phyloP scores from a whole-genome alignment of 192 early-diverging fungal genomes.

The Backusella liffmaniae region DNA sequence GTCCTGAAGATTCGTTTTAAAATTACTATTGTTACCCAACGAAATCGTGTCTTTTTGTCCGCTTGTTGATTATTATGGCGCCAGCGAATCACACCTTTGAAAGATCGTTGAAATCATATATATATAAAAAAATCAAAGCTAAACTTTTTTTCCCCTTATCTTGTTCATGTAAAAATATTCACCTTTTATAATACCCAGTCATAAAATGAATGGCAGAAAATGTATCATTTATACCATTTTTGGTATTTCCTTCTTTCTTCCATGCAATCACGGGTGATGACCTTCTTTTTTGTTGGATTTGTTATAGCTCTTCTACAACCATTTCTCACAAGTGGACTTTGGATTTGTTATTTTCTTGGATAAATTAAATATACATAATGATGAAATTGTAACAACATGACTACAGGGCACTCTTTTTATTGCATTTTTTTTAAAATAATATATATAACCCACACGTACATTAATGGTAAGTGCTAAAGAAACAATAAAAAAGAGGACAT shows the following conservation, averaged over 20 bases:
- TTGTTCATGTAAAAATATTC: background rate
- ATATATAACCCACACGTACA: background rate
- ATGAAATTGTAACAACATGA: slow-evolving; percentile 8
- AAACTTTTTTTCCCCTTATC: background rate
- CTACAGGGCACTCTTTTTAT: background rate
- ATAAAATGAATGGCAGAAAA: background rate
- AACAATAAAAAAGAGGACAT: background rate
- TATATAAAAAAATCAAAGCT: background rate
- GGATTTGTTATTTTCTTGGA: background rate
- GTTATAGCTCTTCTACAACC: background rate
- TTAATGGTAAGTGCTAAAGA: background rate
- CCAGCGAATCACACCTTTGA: background rate
- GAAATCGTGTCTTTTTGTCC: background rate
- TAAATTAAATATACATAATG: background rate
- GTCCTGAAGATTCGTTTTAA: background rate
- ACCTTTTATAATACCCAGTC: background rate
- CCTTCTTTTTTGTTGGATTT: background rate
- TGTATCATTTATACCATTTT: background rate
- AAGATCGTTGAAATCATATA: background rate
- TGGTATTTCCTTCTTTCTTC: slow-evolving; percentile 1
- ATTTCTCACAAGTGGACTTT: background rate
- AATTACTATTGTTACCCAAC: background rate
- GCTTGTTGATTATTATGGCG: background rate
- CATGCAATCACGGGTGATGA: background rate
- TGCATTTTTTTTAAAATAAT: background rate